phyloP scores from a whole-genome alignment of 495 filamentous ascomycete genomes.

The Rostrohypoxylon terebratum region DNA sequence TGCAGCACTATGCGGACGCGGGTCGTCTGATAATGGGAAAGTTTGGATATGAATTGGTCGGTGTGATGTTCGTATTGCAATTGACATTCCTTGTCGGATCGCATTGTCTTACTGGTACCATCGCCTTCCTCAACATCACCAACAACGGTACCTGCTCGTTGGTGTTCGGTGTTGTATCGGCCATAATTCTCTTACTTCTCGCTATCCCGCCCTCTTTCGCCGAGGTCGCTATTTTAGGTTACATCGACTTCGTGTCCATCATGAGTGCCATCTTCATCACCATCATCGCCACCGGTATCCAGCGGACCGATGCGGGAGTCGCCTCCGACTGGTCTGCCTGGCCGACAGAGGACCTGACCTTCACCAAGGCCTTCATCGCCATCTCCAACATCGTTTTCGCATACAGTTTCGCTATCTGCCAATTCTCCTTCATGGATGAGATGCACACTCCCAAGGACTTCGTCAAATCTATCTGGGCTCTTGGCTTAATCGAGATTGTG shows the following conservation, averaged over 20 bases:
- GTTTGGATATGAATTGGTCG: slow-evolving; percentile 73
- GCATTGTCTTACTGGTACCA: slow-evolving; percentile 78
- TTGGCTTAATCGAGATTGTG: slow-evolving; percentile 72
- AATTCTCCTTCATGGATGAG: slow-evolving; percentile 82
- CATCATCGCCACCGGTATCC: slow-evolving; percentile 73
- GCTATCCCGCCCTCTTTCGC: slow-evolving; percentile 69
- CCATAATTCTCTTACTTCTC: slow-evolving; percentile 69
- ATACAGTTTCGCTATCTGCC: slow-evolving; percentile 75
- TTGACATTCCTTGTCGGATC: slow-evolving; percentile 81
- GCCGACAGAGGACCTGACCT: slow-evolving; percentile 54
- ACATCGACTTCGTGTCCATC: slow-evolving; percentile 74
- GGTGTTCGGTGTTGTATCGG: slow-evolving; percentile 72
- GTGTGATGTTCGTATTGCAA: slow-evolving; percentile 72
- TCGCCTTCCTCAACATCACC: slow-evolving; percentile 75
- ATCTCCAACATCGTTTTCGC: slow-evolving; percentile 82
- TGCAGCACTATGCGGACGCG: slow-evolving; percentile 78
- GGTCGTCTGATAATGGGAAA: slow-evolving; percentile 72
- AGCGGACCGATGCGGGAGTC: slow-evolving; percentile 54
- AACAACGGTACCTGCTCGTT: slow-evolving; percentile 74
- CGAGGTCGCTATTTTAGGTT: slow-evolving; percentile 69
- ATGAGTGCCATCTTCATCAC: slow-evolving; percentile 73
- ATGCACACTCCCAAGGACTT: slow-evolving; percentile 76
- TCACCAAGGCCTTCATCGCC: slow-evolving; percentile 68
- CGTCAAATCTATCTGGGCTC: slow-evolving; percentile 72
- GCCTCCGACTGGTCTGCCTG: slow-evolving; percentile 57